Base-by-base conservation (phyloP, 305 asterid genomes). In the Withania somnifera region DNA sequence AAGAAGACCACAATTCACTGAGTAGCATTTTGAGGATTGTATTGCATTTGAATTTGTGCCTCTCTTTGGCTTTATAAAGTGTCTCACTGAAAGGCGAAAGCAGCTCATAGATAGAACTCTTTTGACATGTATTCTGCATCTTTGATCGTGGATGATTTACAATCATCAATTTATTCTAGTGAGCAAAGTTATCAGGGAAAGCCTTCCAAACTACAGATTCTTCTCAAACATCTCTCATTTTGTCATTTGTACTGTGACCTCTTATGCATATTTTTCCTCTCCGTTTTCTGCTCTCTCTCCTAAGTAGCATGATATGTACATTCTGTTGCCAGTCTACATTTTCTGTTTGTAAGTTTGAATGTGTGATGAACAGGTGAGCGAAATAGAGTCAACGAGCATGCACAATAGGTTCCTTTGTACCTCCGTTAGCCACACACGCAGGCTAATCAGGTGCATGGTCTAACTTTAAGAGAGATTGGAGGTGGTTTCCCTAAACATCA, bases 371-470 rank as follows among this genome's bases (percentile, higher is more conserved):
- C 92, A 95, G 99, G 93, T 90, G 94, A 90, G 83, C 91, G 84
- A 87, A 87, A 85, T 86, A 89, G 79, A 80, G 86, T 77, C 86
- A 89, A 86, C 81, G 93, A 91, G 90, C 88, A 86, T 85, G 87
- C 68, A 83, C 89, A 85, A 86, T 84, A 71, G 66, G 75, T 90
- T 24, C 92, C 97, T 63, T 83, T 93, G 78, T 92, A 92, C 87
- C 93, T 96, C 64, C 93, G 95, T 56, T 96, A 98, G 99, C 99
- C 99, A 87, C 99, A 96, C 90, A 90, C 91, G 94, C 94, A 88
- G 86, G 96, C 98, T 47, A 97, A 92, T 89, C 98, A 94, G 91
- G 97, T 94, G 82, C 96, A 92, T 85, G 99, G 98, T 85, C 93
- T 96, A 84, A 89, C 94, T 76, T 90, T 96, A 87, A 92, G 99